Evolutionary conservation across 768 basidiomycete species (phyloP).

Genomic region (Pulveroboletus sp.): DNA sequence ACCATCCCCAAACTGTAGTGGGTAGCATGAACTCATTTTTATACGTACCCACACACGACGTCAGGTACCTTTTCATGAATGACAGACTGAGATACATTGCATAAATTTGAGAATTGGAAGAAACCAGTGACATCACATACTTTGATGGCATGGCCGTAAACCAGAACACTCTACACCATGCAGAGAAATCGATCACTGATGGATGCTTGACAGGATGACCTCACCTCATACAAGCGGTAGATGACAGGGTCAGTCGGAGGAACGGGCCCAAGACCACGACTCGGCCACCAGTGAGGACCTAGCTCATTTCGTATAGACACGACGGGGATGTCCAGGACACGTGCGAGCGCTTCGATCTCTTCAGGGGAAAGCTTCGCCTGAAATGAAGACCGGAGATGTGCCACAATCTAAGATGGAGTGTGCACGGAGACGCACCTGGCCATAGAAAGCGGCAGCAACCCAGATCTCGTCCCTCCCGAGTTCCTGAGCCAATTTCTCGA

Average conservation of each 20-base stretch:
- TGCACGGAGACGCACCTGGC: constrained; percentile 47
- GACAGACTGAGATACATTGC: constrained; percentile 43
- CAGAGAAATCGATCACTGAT: background rate
- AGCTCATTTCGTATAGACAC: constrained; percentile 40
- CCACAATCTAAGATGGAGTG: background rate
- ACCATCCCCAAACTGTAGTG: constrained; percentile 69
- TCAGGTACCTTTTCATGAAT: constrained; percentile 67
- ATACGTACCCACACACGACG: background rate
- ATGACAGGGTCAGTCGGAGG: constrained; percentile 78
- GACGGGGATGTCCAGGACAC: constrained; percentile 47
- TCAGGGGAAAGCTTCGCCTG: constrained; percentile 67
- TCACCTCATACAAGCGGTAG: constrained; percentile 77
- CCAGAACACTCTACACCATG: constrained; percentile 48
- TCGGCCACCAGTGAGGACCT: constrained; percentile 71
- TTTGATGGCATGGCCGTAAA: constrained; percentile 80
- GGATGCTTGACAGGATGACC: constrained; percentile 1
- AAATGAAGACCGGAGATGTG: background rate
- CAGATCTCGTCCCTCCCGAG: constrained; percentile 76
- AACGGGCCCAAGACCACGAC: constrained; percentile 60
- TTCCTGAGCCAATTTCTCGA: constrained; percentile 61
- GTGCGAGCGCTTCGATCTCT: constrained; percentile 52
- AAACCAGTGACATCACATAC: constrained; percentile 30
- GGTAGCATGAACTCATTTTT: background rate
- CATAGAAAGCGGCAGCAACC: constrained; percentile 80
- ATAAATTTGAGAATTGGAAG: background rate